Percentiles rank a stretch among this genome's conserved stretches.
phyloP scores from a whole-genome alignment of 1,284 basidiomycete genomes.

The Leccinum fallax region DNA sequence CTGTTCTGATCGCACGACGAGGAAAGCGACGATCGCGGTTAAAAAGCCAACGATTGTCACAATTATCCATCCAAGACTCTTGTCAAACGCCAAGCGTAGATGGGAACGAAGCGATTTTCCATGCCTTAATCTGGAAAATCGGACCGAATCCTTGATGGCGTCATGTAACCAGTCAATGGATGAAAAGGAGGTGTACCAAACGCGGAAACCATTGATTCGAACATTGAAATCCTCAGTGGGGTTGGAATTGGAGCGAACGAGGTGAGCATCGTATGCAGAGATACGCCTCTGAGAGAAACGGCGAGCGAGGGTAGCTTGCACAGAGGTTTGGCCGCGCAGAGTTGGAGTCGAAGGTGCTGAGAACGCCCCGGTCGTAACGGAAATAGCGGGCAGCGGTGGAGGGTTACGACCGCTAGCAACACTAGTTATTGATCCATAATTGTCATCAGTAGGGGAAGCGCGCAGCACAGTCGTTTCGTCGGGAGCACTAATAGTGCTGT shows the following conservation, averaged over 20 bases:
- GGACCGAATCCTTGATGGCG: constrained; percentile 86
- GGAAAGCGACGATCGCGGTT: constrained; percentile 84
- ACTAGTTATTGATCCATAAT: constrained; percentile 27
- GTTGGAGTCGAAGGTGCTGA: constrained; percentile 26
- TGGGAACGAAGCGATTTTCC: constrained; percentile 74
- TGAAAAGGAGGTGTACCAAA: constrained; percentile 89
- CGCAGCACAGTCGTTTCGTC: constrained; percentile 26
- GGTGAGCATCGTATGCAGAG: constrained; percentile 70
- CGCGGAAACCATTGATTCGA: constrained; percentile 82
- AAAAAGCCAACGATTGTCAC: constrained; percentile 86
- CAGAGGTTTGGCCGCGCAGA: constrained; percentile 16
- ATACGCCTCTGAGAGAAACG: constrained; percentile 59
- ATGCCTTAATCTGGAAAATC: constrained; percentile 69
- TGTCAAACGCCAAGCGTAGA: constrained; percentile 74
- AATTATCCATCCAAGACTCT: constrained; percentile 88
- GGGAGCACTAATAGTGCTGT: constrained; percentile 1
- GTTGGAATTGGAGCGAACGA: constrained; percentile 32
- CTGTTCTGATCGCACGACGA: constrained; percentile 87
- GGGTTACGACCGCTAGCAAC: constrained; percentile 11
- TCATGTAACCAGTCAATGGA: constrained; percentile 93
- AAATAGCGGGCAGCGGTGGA: constrained; percentile 12
- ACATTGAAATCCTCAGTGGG: constrained; percentile 58
- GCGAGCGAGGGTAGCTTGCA: constrained; percentile 21
- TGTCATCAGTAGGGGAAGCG: not conserved
- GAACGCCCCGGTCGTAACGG: constrained; percentile 9